phyloP scores from a whole-genome alignment of 257 asterid species.

The Solanum corneliomulleri region DNA sequence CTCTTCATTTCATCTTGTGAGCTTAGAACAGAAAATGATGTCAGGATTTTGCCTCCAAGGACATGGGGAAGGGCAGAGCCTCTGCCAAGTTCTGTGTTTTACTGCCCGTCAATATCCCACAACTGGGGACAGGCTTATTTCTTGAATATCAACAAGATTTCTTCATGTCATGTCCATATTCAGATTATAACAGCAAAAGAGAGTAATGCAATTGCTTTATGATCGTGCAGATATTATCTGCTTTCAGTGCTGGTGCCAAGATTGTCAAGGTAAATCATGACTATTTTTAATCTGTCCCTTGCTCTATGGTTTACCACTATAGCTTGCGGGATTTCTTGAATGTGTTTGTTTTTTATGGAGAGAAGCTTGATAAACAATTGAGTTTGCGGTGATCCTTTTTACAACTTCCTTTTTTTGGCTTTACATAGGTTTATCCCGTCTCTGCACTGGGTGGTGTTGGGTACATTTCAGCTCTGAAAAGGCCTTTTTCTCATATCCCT shows the following conservation, averaged over 20 bases:
- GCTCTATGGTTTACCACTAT: background rate
- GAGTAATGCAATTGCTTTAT: conserved; percentile 2
- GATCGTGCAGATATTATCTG: conserved; percentile 51
- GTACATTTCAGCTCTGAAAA: conserved; percentile 57
- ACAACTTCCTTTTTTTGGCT: background rate
- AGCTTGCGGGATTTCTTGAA: background rate
- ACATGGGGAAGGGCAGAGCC: background rate
- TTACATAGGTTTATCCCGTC: conserved; percentile 61
- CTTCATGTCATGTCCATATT: background rate
- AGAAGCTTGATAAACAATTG: background rate
- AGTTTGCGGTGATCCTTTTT: background rate
- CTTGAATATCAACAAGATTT: background rate
- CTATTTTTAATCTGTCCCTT: background rate
- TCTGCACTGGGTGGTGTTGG: conserved; percentile 68
- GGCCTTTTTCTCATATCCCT: conserved; percentile 69
- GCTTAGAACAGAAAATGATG: background rate
- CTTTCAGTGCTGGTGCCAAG: conserved; percentile 59
- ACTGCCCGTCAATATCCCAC: background rate
- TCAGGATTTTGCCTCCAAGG: background rate
- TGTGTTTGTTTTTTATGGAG: background rate
- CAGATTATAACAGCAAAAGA: background rate
- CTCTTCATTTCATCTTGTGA: background rate
- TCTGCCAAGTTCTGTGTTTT: background rate
- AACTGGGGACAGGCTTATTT: background rate
- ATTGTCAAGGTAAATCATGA: conserved; percentile 45